Evolutionary conservation across 2,329 filamentous ascomycete genomes (phyloP).

Genomic region (Microdochium nivale): DNA sequence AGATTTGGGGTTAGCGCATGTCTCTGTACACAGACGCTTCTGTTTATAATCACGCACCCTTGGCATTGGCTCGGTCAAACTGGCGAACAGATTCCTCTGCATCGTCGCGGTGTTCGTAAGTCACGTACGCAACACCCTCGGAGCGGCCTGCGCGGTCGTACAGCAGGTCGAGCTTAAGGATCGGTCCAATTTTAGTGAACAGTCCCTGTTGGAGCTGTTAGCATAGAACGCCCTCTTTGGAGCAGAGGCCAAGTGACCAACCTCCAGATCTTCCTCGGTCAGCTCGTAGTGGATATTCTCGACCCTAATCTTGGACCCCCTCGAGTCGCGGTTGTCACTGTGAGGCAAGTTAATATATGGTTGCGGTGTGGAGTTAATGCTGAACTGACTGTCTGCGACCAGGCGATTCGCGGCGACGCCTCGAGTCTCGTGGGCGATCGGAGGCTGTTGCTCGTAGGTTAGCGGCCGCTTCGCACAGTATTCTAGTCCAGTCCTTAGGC

Average conservation of each 20-base stretch:
- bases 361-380: background rate
- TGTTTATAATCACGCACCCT: constrained; percentile 39
- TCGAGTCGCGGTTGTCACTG: constrained; percentile 31
- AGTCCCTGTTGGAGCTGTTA: constrained; percentile 51
- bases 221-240: background rate
- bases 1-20: background rate
- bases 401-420: constrained; percentile 28
- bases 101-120: constrained; percentile 63
- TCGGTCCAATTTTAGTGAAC: constrained; percentile 68
- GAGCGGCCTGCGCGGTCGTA: constrained; percentile 89
- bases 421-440: constrained; percentile 12
- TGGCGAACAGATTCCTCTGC: constrained; percentile 68
- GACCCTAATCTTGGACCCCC: constrained; percentile 66
- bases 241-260: constrained; percentile 25
- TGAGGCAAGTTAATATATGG: constrained; percentile 8
- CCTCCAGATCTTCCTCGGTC: constrained; percentile 73
- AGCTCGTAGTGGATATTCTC: constrained; percentile 92
- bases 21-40: background rate
- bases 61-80: constrained; percentile 85
- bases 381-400: constrained; percentile 16
- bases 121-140: constrained; percentile 76
- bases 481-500: background rate
- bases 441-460: constrained; percentile 9
- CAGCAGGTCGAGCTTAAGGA: constrained; percentile 59
- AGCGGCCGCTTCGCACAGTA: background rate